Evolutionary conservation across 352 stramenopile species (phyloP).

Genomic region (Phytophthora colocasiae): DNA sequence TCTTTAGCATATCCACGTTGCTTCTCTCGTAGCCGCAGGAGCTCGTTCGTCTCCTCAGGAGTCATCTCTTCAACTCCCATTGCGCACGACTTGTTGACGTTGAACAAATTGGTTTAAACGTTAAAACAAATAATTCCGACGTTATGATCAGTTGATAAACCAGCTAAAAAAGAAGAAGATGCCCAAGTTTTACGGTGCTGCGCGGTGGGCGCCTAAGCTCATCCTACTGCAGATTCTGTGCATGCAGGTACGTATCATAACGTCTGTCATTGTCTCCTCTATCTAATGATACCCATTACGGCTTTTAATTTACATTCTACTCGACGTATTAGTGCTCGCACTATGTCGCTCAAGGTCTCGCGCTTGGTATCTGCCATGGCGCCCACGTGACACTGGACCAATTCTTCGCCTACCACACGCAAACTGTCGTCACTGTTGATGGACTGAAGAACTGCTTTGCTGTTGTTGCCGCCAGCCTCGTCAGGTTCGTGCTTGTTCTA

Average conservation of each 20-base stretch:
- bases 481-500: slow-evolving; percentile 39
- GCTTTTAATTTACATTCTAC: background rate
- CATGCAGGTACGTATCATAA: slow-evolving; percentile 70
- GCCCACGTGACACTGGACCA: slow-evolving; percentile 72
- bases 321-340: slow-evolving; percentile 67
- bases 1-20: slow-evolving; percentile 22
- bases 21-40: slow-evolving; percentile 60
- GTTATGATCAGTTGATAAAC: slow-evolving; percentile 3
- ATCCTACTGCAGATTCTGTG: slow-evolving; percentile 89
- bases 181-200: slow-evolving; percentile 85
- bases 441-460: slow-evolving; percentile 87
- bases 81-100: slow-evolving; percentile 17
- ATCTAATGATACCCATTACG: background rate
- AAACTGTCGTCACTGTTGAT: slow-evolving; percentile 77
- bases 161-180: slow-evolving; percentile 41
- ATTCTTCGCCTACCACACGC: slow-evolving; percentile 87
- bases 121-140: background rate
- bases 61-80: slow-evolving; percentile 31
- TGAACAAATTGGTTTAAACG: slow-evolving; percentile 1
- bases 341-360: slow-evolving; percentile 78
- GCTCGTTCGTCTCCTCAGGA: slow-evolving; percentile 65
- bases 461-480: slow-evolving; percentile 57
- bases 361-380: slow-evolving; percentile 83
- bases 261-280: background rate
- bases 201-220: slow-evolving; percentile 87